Evolutionary conservation across 805 yeast species (phyloP).

Genomic region (Torulaspora maleeae): DNA sequence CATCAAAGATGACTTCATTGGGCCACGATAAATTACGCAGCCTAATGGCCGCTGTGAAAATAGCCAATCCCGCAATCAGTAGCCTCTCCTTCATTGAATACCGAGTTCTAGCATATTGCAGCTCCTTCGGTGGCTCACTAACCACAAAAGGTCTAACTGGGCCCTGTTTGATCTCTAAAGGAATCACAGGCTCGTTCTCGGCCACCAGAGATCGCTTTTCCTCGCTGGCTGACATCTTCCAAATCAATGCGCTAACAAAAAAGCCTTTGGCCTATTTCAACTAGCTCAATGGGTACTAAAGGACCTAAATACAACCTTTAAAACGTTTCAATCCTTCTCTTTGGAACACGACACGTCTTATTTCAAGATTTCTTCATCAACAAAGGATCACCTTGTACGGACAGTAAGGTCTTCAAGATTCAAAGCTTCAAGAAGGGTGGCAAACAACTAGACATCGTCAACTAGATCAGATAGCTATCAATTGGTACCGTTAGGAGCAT

Average conservation of each 20-base stretch:
- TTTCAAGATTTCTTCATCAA: neutral
- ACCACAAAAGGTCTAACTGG: slow-evolving; percentile 49
- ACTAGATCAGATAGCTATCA: neutral
- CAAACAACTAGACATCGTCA: neutral
- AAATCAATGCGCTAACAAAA: neutral
- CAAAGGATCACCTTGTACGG: neutral
- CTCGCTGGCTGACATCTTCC: slow-evolving; percentile 8
- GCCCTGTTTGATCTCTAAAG: slow-evolving; percentile 48
- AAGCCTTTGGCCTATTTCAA: neutral
- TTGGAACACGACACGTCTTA: neutral
- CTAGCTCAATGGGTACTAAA: slow-evolving; percentile 1
- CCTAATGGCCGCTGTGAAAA: slow-evolving; percentile 55
- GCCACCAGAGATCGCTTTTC: slow-evolving; percentile 1
- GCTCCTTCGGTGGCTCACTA: slow-evolving; percentile 44
- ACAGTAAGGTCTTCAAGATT: neutral
- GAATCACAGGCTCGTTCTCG: slow-evolving; percentile 37
- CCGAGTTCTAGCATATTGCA: slow-evolving; percentile 41
- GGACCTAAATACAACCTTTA: neutral
- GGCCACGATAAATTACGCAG: slow-evolving; percentile 61
- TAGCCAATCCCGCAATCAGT: slow-evolving; percentile 42
- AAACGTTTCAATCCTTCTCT: neutral
- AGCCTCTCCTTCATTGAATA: slow-evolving; percentile 38
- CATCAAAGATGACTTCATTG: slow-evolving; percentile 82
- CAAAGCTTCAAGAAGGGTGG: neutral
- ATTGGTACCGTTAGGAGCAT: neutral